Conservation (phyloP, 2,329 filamentous ascomycete genomes). For the Dendrostoma leiphaemia region DNA sequence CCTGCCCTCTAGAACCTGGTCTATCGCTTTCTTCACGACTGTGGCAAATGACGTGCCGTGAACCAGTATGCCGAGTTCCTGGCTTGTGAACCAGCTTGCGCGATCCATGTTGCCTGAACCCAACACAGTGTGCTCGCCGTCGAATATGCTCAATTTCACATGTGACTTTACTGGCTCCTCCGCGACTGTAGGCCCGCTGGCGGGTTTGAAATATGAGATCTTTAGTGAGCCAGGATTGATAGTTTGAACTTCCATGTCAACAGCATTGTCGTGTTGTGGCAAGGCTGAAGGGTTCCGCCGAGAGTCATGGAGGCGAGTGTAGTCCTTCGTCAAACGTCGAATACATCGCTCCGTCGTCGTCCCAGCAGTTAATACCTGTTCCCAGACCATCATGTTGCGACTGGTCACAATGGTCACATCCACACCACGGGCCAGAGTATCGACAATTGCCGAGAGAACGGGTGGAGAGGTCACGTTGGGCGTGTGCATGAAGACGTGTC, state of each 20-base stretch:
- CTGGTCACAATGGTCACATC: conserved; percentile 67
- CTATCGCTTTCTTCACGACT: conserved; percentile 29
- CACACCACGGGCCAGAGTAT: conserved; percentile 64
- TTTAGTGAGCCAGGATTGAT: conserved; percentile 45
- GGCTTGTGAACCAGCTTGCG: conserved; percentile 83
- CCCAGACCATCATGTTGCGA: conserved; percentile 69
- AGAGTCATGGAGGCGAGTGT: conserved; percentile 29
- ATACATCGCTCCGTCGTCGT: conserved; percentile 70
- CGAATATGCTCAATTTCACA: conserved; percentile 74
- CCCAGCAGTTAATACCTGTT: conserved; percentile 77
- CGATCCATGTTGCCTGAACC: conserved; percentile 84
- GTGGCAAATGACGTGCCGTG: conserved; percentile 34
- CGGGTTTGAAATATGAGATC: conserved; percentile 57
- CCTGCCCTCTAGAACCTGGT: conserved; percentile 32
- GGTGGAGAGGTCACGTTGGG: conserved; percentile 73
- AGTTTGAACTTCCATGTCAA: conserved; percentile 43
- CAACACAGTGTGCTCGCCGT: conserved; percentile 64
- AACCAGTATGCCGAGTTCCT: conserved; percentile 71
- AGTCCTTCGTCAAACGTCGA: conserved; percentile 53
- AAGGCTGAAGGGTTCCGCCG: conserved; percentile 27
- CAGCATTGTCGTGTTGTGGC: conserved; percentile 21
- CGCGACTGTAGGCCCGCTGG: conserved; percentile 24
- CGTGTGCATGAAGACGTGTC: conserved; percentile 67
- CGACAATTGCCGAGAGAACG: conserved; percentile 59
- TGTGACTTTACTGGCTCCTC: conserved; percentile 71